Base-by-base conservation (phyloP, 2,329 filamentous ascomycete species). In the Lasiodiplodia sp. region DNA sequence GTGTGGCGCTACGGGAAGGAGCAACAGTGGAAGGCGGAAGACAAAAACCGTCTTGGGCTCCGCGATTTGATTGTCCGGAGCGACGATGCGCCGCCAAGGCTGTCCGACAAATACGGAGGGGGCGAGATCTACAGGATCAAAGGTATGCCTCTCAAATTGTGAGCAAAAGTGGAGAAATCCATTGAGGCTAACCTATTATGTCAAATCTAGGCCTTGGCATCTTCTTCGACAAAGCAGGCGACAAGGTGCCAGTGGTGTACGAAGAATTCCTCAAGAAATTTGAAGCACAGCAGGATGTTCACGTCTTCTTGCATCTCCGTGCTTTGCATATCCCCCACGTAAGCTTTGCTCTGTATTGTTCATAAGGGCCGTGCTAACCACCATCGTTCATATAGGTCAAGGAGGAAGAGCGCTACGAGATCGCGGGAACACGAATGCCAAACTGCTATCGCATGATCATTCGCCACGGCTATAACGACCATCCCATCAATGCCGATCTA, bases 1-100 rank as follows among this genome's bases (percentile, higher is more conserved):
- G 84, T 94, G 12, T 94, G 92, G 92, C 87, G 92, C 38, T 94
- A 89, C 73, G 92, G 92, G 18, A 94, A 94, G 76, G 91, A 93
- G 75, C 86, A 88, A 70, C 92, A 94, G 75, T 94, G 92, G 91
- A 80, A 80, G 7, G 88, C 91, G 2, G 91, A 94, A 79, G 84
- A 85, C 0, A 83, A 85, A 68, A 90, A 93, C 72, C 84, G 85
- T 4, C 82, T 89, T 67, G 74, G 14, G 76, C 75, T 69, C 82
- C 83, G 53, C 83, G 84, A 4, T 84, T 80, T 5, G 80, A 82
- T 44, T 82, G 83, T 70, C 80, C 83, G 64, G 73, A 25, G 74
- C 71, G 3, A 70, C 74, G 72, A 77, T 12, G 78, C 79, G 2
- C 73, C 73, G 7, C 69, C 83, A 10, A 73, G 78, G n/a, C 77